Base-by-base conservation (phyloP, 2,329 filamentous ascomycete species). In the Dothiorella sarmentorum region DNA sequence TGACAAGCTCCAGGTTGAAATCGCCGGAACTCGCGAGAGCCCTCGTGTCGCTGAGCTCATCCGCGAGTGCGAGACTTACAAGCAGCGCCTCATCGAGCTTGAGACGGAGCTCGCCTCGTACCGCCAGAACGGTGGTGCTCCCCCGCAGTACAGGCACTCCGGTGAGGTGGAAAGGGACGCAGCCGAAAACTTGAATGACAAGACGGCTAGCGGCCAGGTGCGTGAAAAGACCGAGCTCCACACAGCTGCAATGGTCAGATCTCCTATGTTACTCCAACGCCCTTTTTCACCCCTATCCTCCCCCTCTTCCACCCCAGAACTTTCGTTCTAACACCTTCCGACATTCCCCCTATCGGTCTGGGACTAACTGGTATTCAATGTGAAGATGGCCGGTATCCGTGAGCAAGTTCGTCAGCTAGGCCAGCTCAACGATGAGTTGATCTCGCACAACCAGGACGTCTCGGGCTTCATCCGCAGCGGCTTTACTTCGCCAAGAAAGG, bases 371-470 rank as follows among this genome's bases (percentile, higher is more conserved):
- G 49, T 10, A 20, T 38, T n/a, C 9, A n/a, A 27, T 49, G 55
- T 58, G 42, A 35, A 58, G 56, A 58, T 58, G 44, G 56, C 56
- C 17, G 56, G 56, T 17, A 51, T 58, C 15, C 44, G 37, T 37
- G 56, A 58, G 20, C 56, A 58, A 24, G 45, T 58, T 42, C 56
- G 56, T n/a, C 56, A 58, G 45, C 45, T 58, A 17, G 56, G 45
- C 18, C 44, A 58, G 33, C 56, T 58, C 37, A 58, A 58, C 29
- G 56, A 58, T 20, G 56, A 58, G 37, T 27, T 58, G 17, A 58
- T 58, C 20, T 42, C 43, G 22, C 56, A 58, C 22, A 58, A 58
- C 56, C 37, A 42, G 13, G 45, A 52, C 27, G 56, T 58, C 18
- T 27, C 35, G 3, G 44, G 37, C 15, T 58, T 35, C 37, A 52